Percentiles rank a stretch among this genome's conserved stretches.
Conservation (phyloP, 2,329 filamentous ascomycete species). For the Venturia aucupariae region DNA sequence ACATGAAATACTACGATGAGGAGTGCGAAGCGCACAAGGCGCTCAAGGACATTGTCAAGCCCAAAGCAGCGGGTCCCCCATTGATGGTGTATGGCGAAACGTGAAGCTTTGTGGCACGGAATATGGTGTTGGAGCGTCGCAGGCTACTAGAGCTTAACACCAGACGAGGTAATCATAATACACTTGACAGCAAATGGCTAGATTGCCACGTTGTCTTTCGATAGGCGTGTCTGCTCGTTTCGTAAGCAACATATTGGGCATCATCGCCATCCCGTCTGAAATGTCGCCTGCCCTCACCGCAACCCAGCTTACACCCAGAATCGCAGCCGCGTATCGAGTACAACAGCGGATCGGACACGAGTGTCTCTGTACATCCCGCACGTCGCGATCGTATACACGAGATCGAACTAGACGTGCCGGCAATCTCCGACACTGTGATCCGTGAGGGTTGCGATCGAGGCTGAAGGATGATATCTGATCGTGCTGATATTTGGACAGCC, state of each 20-base stretch:
- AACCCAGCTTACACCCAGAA: not conserved
- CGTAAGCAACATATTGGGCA: conserved; percentile 4
- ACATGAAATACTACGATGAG: conserved; percentile 62
- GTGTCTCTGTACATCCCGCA: not conserved
- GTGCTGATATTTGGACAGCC: not conserved
- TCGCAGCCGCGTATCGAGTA: not conserved
- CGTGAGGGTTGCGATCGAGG: not conserved
- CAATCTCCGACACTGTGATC: not conserved
- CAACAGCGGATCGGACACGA: not conserved
- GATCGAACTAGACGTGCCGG: not conserved
- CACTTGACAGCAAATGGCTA: not conserved
- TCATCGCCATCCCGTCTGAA: not conserved
- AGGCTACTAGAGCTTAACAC: not conserved
- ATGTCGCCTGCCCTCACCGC: not conserved
- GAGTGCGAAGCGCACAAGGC: conserved; percentile 46
- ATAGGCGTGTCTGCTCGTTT: not conserved
- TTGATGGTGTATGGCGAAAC: conserved; percentile 7
- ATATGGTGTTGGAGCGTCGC: not conserved
- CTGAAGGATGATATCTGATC: not conserved
- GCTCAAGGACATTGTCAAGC: conserved; percentile 35
- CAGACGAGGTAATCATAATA: not conserved
- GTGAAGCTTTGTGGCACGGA: not conserved
- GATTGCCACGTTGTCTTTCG: not conserved
- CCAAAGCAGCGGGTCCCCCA: conserved; percentile 3
- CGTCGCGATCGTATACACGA: not conserved